Base-by-base conservation (phyloP, 2,329 filamentous ascomycete genomes). In the Colletotrichum gloeosporioides region DNA sequence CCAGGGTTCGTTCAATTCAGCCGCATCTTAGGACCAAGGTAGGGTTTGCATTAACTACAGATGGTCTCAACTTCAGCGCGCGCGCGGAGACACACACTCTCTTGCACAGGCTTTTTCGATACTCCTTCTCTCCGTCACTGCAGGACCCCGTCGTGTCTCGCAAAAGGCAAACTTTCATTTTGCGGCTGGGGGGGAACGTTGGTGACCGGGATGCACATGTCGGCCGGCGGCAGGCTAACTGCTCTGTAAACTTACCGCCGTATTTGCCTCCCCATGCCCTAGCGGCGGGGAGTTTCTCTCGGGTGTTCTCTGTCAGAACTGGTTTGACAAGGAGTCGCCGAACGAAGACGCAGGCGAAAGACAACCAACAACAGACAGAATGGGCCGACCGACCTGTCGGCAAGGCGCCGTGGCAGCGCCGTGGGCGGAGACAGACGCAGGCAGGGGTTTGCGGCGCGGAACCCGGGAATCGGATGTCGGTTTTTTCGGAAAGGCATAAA, bases 381-480 rank as follows among this genome's bases (percentile, higher is more conserved):
- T 44, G 44, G 25, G 29, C 39, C 64, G 18, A 39, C 62, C 36
- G 57, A 39, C 57, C 13, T 69, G 32, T 70, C 25, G 53, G 53
- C 53, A 29, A 25, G 53, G 53, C 53, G 53, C 25, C 29, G 31
- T 32, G 55, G 63, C 49, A 57, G 31, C 53, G 53, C 53, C 55
- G 53, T 32, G 16, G n/a, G 18, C 8, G 59, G 36, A 57, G n/a
- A 22, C 18, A 39, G 18, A 44, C 6, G 31, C 18, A 36, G 10
- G 59, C 44, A 49, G 44, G 44, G 44, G 44, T 12, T 16, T 27
- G 39, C 32, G 69, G 36, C 73, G 31, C 69, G 69, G 73, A 76
- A 76, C 34, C 64, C 63, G 64, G 70, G 39, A 61, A 13, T 57
- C 69, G 64, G 73, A 69, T 69, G 64, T 73, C 69, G 73, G 63